These are phyloP conservation scores for Leccinum proximum DNA, from an alignment of 1,284 basidiomycete species.

Conservation along the genomic window DNA sequence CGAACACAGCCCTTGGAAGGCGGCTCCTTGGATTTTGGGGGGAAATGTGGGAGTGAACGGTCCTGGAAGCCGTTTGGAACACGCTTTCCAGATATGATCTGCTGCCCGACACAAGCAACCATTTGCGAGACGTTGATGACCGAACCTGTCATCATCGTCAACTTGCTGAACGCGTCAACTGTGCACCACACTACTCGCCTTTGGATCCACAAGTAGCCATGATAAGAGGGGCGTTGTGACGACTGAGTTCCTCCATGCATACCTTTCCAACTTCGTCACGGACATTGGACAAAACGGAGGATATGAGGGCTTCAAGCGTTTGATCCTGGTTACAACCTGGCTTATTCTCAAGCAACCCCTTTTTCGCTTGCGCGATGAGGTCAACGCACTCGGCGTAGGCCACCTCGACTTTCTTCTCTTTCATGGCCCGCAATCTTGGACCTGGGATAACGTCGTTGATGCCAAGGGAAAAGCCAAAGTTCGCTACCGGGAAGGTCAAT, in stretches of 20 bases:
- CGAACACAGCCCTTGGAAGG: conserved; percentile 98
- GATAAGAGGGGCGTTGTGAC: conserved; percentile 96
- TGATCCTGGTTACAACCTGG: conserved; percentile 97
- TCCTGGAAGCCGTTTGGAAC: conserved; percentile 99
- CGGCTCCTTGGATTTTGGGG: conserved; percentile 85
- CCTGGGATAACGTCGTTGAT: conserved; percentile 99
- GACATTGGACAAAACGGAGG: conserved; percentile 90
- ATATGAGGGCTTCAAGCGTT: conserved; percentile 95
- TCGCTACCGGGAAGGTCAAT: conserved; percentile 50
- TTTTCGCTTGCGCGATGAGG: conserved; percentile 88
- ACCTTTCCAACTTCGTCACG: conserved; percentile 96
- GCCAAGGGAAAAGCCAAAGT: conserved; percentile 97
- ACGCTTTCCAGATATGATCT: conserved; percentile 98
- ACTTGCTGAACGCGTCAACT: background rate
- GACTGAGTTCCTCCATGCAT: conserved; percentile 96
- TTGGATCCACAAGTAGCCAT: conserved; percentile 99
- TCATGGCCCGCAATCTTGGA: conserved; percentile 74
- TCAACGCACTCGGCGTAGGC: conserved; percentile 91
- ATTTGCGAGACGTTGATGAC: conserved; percentile 99
- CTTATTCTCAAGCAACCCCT: conserved; percentile 92
- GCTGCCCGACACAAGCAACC: conserved; percentile 99
- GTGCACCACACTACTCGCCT: conserved; percentile 45
- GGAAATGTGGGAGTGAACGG: conserved; percentile 97
- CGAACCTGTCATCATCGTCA: conserved; percentile 59
- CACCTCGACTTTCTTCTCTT: conserved; percentile 85